Evolutionary conservation across 805 yeast genomes (phyloP), one percentile per base, ranked within the genome.

Genomic region (Wickerhamomyces canadensis): DNA sequence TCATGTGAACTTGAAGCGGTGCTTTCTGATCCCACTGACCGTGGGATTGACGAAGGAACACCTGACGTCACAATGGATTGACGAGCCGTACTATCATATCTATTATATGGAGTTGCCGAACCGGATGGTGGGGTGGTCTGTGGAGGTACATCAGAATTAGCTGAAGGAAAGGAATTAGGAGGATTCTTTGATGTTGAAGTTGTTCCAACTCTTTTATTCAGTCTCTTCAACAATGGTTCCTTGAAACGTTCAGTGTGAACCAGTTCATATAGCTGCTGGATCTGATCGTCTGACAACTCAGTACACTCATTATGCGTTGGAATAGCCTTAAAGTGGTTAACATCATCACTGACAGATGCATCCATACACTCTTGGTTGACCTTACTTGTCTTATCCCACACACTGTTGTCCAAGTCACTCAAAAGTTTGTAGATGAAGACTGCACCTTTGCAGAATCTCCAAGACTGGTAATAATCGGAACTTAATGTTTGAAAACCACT

Each of bases 381-480:
- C 4, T 24, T 31, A 13, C 56, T 48, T 8, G 38, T 32, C 27
- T 35, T 49, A 31, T 57, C 60, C 46, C 51, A 55, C 10, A 59
- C 36, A 38, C 44, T 54, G 21, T 57, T 47, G 2, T 56, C 60
- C 17, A 57, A 46, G 15, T 60, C 54, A 0, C 43, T 54, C 10
- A 74, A 39, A 5, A 70, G 36, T 18, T 57, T 60, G 11, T 68
- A 44, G 16, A 77, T 48, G 31, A 62, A 67, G 6, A 55, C 55
- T 35, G 72, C 74, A 1, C 75, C 72, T 43, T 76, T 78, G 17
- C 70, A 61, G 27, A 76, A 60, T 54, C 79, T 67, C 86, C 86
- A 80, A 1, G 84, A 78, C 51, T 75, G 76, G 49, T 76, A 80
- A 48, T 77, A 76, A 30, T 70, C 59, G n/a, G 67, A 65, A 32